Conservation (phyloP, 116 monocot species). For the Trichopus zeylanicus region DNA sequence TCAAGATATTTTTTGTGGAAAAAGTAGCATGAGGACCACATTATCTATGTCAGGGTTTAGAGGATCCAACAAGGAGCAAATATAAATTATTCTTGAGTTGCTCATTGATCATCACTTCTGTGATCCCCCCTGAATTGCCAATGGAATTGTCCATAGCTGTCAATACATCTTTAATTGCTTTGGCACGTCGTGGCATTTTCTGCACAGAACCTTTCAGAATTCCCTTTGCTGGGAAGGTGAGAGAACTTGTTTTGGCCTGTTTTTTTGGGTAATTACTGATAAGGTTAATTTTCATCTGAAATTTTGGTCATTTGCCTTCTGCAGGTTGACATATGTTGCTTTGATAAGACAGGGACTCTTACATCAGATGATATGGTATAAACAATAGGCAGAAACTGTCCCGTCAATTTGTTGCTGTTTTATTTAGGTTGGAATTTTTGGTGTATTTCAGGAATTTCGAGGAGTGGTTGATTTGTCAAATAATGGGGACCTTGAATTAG, state of each 20-base stretch:
- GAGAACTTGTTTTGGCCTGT: background rate
- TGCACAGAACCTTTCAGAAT: conserved; percentile 99
- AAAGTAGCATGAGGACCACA: background rate
- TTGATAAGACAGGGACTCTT: conserved; percentile 98
- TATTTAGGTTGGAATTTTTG: background rate
- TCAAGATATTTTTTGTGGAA: background rate
- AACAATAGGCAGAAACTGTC: background rate
- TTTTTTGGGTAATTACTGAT: background rate
- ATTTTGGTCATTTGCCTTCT: conserved; percentile 14
- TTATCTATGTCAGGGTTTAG: conserved; percentile 59
- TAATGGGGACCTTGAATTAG: conserved; percentile 59
- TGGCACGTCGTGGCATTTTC: conserved; percentile 92
- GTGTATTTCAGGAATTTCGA: conserved; percentile 72
- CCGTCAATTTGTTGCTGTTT: background rate
- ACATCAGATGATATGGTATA: conserved; percentile 99
- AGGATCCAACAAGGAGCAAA: conserved; percentile 98
- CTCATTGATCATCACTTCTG: conserved; percentile 95
- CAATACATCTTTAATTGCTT: conserved; percentile 97
- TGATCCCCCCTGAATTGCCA: conserved; percentile 96
- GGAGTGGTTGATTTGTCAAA: conserved; percentile 64
- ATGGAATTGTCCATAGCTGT: conserved; percentile 99
- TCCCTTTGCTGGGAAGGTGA: conserved; percentile 98
- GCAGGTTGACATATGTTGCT: conserved; percentile 99
- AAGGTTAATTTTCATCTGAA: background rate
- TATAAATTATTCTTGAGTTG: conserved; percentile 97